A percentile compares a stretch with the other conserved stretches of the same genome.
phyloP scores from a whole-genome alignment of 1,284 basidiomycete species.

The Malassezia restricta region DNA sequence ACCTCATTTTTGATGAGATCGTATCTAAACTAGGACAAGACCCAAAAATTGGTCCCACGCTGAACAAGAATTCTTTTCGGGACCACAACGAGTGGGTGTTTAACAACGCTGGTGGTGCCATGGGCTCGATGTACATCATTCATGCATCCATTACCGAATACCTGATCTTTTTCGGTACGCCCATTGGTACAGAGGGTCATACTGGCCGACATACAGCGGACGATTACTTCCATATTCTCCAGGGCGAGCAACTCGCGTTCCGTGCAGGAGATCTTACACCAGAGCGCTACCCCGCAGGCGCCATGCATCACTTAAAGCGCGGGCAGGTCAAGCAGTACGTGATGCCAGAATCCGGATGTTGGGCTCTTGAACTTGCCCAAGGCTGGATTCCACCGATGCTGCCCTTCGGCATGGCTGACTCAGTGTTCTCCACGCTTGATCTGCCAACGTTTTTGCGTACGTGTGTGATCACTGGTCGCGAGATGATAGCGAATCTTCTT shows the following conservation, averaged over 20 bases:
- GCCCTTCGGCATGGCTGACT: constrained; percentile 82
- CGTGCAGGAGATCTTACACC: constrained; percentile 63
- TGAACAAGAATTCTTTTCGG: constrained; percentile 32
- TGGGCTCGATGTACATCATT: constrained; percentile 93
- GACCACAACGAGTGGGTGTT: constrained; percentile 73
- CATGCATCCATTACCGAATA: constrained; percentile 82
- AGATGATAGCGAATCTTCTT: constrained; percentile 40
- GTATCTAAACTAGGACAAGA: constrained; percentile 25
- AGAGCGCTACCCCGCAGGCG: constrained; percentile 71
- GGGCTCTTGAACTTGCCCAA: constrained; percentile 83
- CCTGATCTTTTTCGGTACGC: constrained; percentile 77
- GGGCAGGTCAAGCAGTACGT: constrained; percentile 89
- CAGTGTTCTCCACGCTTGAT: constrained; percentile 77
- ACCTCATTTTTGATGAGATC: constrained; percentile 39
- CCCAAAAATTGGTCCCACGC: constrained; percentile 26
- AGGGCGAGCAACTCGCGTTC: constrained; percentile 87
- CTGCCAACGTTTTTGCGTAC: constrained; percentile 70
- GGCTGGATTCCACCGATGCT: constrained; percentile 50
- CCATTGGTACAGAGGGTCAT: constrained; percentile 91
- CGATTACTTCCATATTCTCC: constrained; percentile 92
- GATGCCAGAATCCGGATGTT: constrained; percentile 79
- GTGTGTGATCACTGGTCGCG: constrained; percentile 57
- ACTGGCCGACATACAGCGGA: constrained; percentile 80
- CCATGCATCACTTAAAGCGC: constrained; percentile 68
- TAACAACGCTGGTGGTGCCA: constrained; percentile 95